phyloP scores from a whole-genome alignment of 192 early-diverging fungal genomes.

The Coemansia sp. region DNA sequence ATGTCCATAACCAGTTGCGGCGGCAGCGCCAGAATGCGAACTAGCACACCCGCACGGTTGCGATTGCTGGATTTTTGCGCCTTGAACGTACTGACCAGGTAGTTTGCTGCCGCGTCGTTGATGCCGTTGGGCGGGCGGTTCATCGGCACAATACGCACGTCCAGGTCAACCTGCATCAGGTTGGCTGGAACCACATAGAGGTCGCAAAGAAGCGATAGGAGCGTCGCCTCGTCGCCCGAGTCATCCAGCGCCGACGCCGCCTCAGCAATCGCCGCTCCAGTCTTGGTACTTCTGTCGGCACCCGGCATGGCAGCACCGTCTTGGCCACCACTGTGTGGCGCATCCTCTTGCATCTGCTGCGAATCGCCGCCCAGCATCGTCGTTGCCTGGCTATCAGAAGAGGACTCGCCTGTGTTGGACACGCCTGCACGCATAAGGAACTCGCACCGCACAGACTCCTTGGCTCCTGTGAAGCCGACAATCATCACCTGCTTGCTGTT shows the following conservation, averaged over 20 bases:
- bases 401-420: not conserved
- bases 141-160: conserved; percentile 45
- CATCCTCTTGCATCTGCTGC: not conserved
- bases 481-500: conserved; percentile 31
- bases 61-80: conserved; percentile 19
- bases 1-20: conserved; percentile 45
- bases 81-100: conserved; percentile 25
- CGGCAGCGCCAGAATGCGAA: conserved; percentile 37
- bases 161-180: conserved; percentile 35
- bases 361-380: not conserved
- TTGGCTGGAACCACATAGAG: conserved; percentile 22
- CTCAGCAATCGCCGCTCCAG: no score
- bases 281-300: no score
- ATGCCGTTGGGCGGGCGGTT: conserved; percentile 44
- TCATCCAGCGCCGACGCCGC: not conserved
- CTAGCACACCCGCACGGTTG: conserved; percentile 34
- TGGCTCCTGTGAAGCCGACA: conserved; percentile 39
- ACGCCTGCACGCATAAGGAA: conserved; percentile 37
- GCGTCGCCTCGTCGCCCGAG: not conserved
- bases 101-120: conserved; percentile 28
- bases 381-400: not conserved
- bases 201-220: conserved; percentile 17
- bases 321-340: not conserved
- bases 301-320: no score
- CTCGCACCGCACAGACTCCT: conserved; percentile 45